Conservation (phyloP, 2,329 filamentous ascomycete species). For the Fusarium nisikadoi region DNA sequence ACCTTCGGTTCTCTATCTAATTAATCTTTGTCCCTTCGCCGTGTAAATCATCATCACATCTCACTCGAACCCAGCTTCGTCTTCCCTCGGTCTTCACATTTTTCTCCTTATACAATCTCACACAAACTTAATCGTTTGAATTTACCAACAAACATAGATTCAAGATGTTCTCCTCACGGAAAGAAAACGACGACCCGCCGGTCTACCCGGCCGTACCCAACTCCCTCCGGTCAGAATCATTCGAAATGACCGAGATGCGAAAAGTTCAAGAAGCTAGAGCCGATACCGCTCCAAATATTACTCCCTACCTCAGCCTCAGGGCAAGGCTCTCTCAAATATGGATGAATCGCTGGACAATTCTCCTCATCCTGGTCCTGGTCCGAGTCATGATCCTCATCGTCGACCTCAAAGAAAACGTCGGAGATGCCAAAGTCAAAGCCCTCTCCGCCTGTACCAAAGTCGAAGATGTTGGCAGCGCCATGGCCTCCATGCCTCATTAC, state of each 20-base stretch:
- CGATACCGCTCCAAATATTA: slow-evolving; percentile 75
- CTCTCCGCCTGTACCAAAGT: slow-evolving; percentile 91
- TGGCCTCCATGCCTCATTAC: slow-evolving; percentile 99
- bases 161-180: slow-evolving; percentile 53
- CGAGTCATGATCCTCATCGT: slow-evolving; percentile 81
- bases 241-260: slow-evolving; percentile 50
- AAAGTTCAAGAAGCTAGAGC: slow-evolving; percentile 50
- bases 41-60: slow-evolving; percentile 20
- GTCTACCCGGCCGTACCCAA: slow-evolving; percentile 53
- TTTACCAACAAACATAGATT: slow-evolving; percentile 46
- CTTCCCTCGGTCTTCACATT: slow-evolving; percentile 10
- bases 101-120: slow-evolving; percentile 17
- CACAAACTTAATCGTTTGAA: slow-evolving; percentile 24
- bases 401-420: slow-evolving; percentile 78
- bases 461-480: slow-evolving; percentile 90
- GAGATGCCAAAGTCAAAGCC: slow-evolving; percentile 80
- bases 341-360: slow-evolving; percentile 97
- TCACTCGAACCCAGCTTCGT: slow-evolving; percentile 1
- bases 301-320: slow-evolving; percentile 90
- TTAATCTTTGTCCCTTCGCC: slow-evolving; percentile 26
- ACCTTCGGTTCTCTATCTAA: slow-evolving; percentile 22
- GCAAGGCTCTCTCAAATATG: slow-evolving; percentile 94
- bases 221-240: slow-evolving; percentile 51
- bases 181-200: slow-evolving; percentile 43
- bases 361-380: slow-evolving; percentile 85